Percentiles rank a stretch among this genome's conserved stretches.
These are phyloP conservation scores for Penicillium coffeae DNA, from an alignment of 495 filamentous ascomycete species.

Conservation along the genomic window DNA sequence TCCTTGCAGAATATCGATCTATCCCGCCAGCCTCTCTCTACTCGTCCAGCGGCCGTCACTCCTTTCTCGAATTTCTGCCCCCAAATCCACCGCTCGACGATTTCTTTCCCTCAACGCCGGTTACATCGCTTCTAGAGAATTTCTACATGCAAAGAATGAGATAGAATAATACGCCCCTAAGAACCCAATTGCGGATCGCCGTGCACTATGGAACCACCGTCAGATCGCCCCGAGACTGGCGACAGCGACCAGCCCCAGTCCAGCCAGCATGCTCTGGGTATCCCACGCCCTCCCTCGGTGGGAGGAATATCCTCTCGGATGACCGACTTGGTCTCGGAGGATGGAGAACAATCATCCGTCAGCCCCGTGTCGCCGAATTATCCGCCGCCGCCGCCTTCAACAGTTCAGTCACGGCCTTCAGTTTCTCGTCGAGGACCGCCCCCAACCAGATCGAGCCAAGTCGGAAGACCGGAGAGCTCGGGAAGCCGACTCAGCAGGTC, in stretches of 20 bases:
- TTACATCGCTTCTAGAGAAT: not conserved
- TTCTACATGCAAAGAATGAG: not conserved
- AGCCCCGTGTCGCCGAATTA: conserved; percentile 23
- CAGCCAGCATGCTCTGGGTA: conserved; percentile 34
- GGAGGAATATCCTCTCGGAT: conserved; percentile 77
- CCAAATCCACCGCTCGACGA: not conserved
- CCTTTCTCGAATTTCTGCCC: conserved; percentile 7
- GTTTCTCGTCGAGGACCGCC: conserved; percentile 49
- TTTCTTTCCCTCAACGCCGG: not conserved
- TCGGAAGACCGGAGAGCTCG: conserved; percentile 54
- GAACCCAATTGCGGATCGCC: not conserved
- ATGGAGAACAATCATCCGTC: conserved; percentile 44
- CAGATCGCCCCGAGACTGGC: conserved; percentile 24
- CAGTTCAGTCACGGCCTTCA: conserved; percentile 35
- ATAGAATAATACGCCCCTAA: not conserved
- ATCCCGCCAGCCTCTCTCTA: conserved; percentile 1
- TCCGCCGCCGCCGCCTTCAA: conserved; percentile 40
- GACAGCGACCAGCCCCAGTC: conserved; percentile 21
- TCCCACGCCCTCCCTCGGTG: conserved; percentile 45
- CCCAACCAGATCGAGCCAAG: conserved; percentile 33
- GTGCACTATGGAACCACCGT: conserved; percentile 24
- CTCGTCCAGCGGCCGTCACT: conserved; percentile 9
- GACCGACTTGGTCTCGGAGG: conserved; percentile 67
- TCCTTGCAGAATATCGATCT: not conserved
- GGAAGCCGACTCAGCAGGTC: conserved; percentile 74